Conservation (phyloP, 805 yeast species). For the Torulaspora gathmanii region DNA sequence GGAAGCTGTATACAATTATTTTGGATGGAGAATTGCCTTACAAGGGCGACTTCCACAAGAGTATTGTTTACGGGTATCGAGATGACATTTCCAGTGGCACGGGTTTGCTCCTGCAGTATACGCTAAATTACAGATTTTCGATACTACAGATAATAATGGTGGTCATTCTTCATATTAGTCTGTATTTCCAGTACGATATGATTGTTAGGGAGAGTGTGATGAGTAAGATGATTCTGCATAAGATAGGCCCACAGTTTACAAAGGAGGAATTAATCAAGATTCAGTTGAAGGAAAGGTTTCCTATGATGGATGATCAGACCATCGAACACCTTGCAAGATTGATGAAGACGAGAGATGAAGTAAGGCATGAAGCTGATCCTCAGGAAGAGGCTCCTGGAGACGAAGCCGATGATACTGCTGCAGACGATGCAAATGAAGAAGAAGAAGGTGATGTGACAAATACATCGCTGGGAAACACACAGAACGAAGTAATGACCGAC, state of each 20-base stretch:
- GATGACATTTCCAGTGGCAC: conserved; percentile 12
- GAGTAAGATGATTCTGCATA: conserved; percentile 49
- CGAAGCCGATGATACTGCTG: conserved; percentile 9
- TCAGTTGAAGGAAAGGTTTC: conserved; percentile 31
- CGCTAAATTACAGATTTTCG: conserved; percentile 28
- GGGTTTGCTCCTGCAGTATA: conserved; percentile 16
- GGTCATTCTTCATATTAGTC: conserved; percentile 41
- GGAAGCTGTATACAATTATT: conserved; percentile 51
- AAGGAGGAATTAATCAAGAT: conserved; percentile 28
- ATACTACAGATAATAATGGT: conserved; percentile 38
- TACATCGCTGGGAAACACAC: conserved; percentile 6
- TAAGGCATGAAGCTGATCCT: conserved; percentile 12
- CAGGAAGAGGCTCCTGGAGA: conserved; percentile 14
- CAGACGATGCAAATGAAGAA: conserved; percentile 24
- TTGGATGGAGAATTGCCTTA: conserved; percentile 51
- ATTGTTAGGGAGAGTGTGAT: conserved; percentile 68
- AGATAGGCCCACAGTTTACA: conserved; percentile 47
- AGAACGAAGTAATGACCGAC: conserved; percentile 13
- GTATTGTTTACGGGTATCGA: conserved; percentile 28
- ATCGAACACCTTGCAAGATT: conserved; percentile 27
- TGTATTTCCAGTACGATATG: conserved; percentile 64
- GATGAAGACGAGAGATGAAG: conserved; percentile 31
- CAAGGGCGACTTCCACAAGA: conserved; percentile 26
- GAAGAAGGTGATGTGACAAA: conserved; percentile 8
- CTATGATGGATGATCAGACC: conserved; percentile 34